Evolutionary conservation across 805 yeast genomes (phyloP), one percentile per base, ranked within the genome.

Genomic region (Saturnispora serradocipensis): DNA sequence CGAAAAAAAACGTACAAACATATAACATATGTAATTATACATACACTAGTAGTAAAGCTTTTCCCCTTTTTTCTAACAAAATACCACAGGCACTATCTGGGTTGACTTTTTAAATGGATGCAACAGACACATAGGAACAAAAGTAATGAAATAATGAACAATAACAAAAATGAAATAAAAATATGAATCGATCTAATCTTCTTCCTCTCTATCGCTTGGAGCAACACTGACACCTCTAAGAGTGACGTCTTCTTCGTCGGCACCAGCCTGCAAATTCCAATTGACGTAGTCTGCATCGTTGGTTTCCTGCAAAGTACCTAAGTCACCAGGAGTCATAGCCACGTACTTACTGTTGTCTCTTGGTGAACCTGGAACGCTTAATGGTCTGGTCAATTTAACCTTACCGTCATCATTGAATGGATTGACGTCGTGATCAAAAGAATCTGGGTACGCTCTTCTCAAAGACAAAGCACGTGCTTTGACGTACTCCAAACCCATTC

Each of bases 351-450:
- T 74, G 61, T 75, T 74, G 56, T 81, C 88, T 52, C 90, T 75
- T 55, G 99, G 98, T 5, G 97, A 90, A 2, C 97, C 98, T 1
- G 98, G 98, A n/a, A 88, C 97, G 54, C 95, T 85, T 57, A 91
- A 73, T 16, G 98, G 98, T 63, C 97, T 78, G 6, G 96, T 81
- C 54, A 91, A 79, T 68, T 90, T 91, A 61, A 82, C 66, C 59
- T 74, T 75, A 48, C 74, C 69, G 34, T 58, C 56, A 7, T 55
- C 53, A 36, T 69, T 75, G 51, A 69, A 69, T 44, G 72, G 73
- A 52, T 69, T 67, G 20, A 60, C 65, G 24, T 72, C 74, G 35
- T 65, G 69, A 35, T 76, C 75, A 68, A 82, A 91, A 59, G 84
- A 76, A 56, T 86, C 88, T 25, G 98, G 97, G 65, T 93, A 91